Percentiles rank a stretch among this genome's conserved stretches.
phyloP scores from a whole-genome alignment of 148 eudicot genomes.

The Camellia sinensis region DNA sequence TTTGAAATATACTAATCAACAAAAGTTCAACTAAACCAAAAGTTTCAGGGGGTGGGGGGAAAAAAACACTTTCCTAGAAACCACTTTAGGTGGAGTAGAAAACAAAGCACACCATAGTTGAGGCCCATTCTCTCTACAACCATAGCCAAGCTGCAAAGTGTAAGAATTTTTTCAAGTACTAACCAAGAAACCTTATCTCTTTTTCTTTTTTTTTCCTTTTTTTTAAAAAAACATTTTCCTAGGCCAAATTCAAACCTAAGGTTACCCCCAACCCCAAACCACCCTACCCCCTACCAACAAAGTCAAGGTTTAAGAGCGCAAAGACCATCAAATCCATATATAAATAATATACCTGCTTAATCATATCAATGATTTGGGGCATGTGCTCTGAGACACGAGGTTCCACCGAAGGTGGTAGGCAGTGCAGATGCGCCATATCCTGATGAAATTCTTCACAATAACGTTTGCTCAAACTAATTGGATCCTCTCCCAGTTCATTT shows the following conservation, averaged over 20 bases:
- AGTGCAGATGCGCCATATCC: slow-evolving; percentile 79
- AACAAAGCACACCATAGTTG: background rate
- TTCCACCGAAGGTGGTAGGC: slow-evolving; percentile 78
- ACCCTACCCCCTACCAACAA: background rate
- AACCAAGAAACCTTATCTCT: background rate
- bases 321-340: background rate
- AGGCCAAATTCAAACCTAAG: background rate
- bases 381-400: slow-evolving; percentile 98
- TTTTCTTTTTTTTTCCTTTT: background rate
- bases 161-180: background rate
- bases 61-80: too few species aligned
- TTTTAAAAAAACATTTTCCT: background rate
- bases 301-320: background rate
- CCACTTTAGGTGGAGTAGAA: too few species aligned
- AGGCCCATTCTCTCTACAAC: background rate
- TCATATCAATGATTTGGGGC: slow-evolving; percentile 92
- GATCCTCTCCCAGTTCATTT: slow-evolving; percentile 82
- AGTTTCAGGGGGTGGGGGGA: too few species aligned
- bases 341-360: slow-evolving; percentile 58
- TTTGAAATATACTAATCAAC: too few species aligned
- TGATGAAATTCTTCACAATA: slow-evolving; percentile 84
- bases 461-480: slow-evolving; percentile 76
- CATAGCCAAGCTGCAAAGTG: slow-evolving; percentile 6
- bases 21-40: too few species aligned
- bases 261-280: background rate